These are phyloP conservation scores for Fomitopsis betulina DNA, from an alignment of 1,284 basidiomycete species.

Conservation along the genomic window DNA sequence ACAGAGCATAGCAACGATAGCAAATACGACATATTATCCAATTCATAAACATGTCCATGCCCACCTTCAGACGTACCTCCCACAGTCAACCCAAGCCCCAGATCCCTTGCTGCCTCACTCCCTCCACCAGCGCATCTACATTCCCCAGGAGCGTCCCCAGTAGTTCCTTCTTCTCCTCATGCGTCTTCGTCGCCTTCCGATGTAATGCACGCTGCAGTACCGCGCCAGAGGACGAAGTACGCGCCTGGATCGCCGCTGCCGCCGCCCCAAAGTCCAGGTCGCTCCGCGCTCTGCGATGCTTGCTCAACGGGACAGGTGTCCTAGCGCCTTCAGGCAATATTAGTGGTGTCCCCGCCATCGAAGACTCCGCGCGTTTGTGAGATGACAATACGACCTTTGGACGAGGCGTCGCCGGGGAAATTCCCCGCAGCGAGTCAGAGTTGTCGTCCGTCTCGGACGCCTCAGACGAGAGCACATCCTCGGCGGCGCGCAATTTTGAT, in stretches of 20 bases:
- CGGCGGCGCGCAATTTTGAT: conserved; percentile 5
- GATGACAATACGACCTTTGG: conserved; percentile 4
- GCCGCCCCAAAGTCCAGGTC: conserved; percentile 15
- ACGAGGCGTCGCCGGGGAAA: conserved; percentile 5
- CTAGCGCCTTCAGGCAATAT: conserved; percentile 1
- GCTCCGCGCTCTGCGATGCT: conserved; percentile 27
- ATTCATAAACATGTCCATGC: not conserved
- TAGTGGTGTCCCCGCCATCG: conserved; percentile 3
- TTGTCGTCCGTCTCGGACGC: conserved; percentile 11
- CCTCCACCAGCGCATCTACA: conserved; percentile 82
- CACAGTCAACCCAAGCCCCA: conserved; percentile 50
- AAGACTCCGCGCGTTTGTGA: conserved; percentile 16
- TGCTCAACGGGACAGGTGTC: conserved; percentile 2
- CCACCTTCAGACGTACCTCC: not conserved
- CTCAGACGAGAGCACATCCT: conserved; percentile 10
- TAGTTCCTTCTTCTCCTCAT: conserved; percentile 79
- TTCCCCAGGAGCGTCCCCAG: conserved; percentile 81
- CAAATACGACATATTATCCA: conserved; percentile 6
- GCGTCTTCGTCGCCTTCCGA: conserved; percentile 14
- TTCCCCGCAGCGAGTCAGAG: not conserved
- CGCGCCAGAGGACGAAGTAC: conserved; percentile 3
- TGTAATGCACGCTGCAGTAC: conserved; percentile 7
- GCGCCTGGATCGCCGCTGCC: conserved; percentile 3
- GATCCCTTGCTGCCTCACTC: conserved; percentile 78
- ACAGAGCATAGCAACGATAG: conserved; percentile 7